Percentiles rank a stretch among this genome's conserved stretches.
Evolutionary conservation across 352 stramenopile species (phyloP).

Genomic region (Phytophthora lateralis): DNA sequence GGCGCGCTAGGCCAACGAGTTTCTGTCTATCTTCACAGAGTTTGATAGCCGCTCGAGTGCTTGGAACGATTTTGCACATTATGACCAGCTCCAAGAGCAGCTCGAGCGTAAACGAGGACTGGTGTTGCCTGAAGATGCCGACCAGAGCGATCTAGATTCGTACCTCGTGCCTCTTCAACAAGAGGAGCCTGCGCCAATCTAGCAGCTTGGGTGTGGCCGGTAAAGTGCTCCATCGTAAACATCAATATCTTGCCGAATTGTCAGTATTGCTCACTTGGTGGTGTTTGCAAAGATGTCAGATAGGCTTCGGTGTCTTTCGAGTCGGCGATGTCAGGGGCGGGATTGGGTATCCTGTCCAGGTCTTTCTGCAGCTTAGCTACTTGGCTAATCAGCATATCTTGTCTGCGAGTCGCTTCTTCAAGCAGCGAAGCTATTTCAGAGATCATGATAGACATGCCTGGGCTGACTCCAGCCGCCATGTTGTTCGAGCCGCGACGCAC

Average conservation of each 20-base stretch:
- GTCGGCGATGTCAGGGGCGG: conserved; percentile 2
- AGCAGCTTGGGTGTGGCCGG: background rate
- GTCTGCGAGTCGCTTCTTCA: conserved; percentile 51
- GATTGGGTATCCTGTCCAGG: conserved; percentile 28
- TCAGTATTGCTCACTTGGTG: conserved; percentile 4
- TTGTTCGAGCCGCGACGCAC: conserved; percentile 36
- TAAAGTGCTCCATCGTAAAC: background rate
- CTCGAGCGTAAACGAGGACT: conserved; percentile 65
- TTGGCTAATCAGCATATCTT: conserved; percentile 50
- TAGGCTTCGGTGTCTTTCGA: conserved; percentile 7
- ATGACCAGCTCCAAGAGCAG: conserved; percentile 57
- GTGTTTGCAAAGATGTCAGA: conserved; percentile 5
- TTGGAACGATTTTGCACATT: conserved; percentile 78
- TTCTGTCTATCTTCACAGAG: conserved; percentile 63
- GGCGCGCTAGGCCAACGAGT: conserved; percentile 56
- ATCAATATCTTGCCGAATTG: conserved; percentile 1
- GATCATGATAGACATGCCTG: conserved; percentile 53
- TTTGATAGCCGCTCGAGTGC: conserved; percentile 66
- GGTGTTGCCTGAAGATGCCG: conserved; percentile 12
- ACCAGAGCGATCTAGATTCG: conserved; percentile 18
- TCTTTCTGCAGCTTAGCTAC: conserved; percentile 45
- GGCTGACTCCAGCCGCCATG: conserved; percentile 21
- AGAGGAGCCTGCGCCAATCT: conserved; percentile 5
- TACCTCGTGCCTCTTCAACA: conserved; percentile 31
- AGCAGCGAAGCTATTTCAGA: conserved; percentile 44